Percentiles rank a stretch among this genome's conserved stretches.
Evolutionary conservation across 768 basidiomycete genomes (phyloP).

Genomic region (Solioccasus polychromus): DNA sequence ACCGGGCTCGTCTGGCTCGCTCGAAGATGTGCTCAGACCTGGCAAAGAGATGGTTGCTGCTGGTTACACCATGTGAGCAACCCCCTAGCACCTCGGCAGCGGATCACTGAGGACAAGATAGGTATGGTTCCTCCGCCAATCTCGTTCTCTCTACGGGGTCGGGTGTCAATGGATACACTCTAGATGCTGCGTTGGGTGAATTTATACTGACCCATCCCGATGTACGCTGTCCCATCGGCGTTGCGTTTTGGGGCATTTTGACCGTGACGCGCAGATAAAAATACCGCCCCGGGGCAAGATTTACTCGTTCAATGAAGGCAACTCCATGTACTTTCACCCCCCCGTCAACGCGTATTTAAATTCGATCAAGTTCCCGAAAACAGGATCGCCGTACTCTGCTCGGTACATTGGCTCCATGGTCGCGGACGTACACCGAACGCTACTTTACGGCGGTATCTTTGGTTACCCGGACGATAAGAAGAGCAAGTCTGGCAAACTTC

Average conservation of each 20-base stretch:
- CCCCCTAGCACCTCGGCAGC: neutral
- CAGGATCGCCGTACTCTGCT: constrained; percentile 80
- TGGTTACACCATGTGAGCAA: constrained; percentile 90
- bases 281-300: constrained; percentile 96
- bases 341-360: constrained; percentile 81
- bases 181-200: constrained; percentile 93
- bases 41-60: constrained; percentile 97
- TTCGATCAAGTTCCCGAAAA: constrained; percentile 85
- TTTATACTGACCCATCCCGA: constrained; percentile 99
- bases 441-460: constrained; percentile 97
- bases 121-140: constrained; percentile 95
- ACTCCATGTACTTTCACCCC: constrained; percentile 88
- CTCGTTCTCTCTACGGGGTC: constrained; percentile 92
- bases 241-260: neutral
- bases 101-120: constrained; percentile 23
- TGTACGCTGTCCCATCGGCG: constrained; percentile 40
- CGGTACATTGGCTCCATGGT: constrained; percentile 99
- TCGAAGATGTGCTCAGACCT: constrained; percentile 88
- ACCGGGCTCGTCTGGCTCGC: constrained; percentile 71
- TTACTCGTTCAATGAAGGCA: constrained; percentile 99
- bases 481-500: constrained; percentile 91
- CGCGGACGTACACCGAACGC: constrained; percentile 93
- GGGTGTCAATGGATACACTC: constrained; percentile 97
- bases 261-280: constrained; percentile 57
- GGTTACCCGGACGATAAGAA: constrained; percentile 99